These are phyloP conservation scores for Friedmanniomyces endolithicus DNA, from an alignment of 495 filamentous ascomycete genomes.

Conservation along the genomic window DNA sequence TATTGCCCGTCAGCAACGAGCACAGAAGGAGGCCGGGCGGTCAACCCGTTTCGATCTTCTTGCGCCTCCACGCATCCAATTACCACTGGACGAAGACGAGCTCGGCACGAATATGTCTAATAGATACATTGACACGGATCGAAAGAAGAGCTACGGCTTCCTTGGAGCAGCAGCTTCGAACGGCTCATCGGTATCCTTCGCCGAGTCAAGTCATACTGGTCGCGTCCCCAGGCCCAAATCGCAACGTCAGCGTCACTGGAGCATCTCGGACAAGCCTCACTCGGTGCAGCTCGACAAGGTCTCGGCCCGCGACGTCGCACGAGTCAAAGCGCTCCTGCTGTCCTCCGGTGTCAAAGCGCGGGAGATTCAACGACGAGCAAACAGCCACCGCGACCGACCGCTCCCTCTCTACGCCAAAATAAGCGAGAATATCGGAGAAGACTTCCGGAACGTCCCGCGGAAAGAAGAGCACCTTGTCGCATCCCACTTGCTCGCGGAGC, in stretches of 20 bases:
- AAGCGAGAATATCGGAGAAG: conserved; percentile 26
- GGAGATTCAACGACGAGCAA: conserved; percentile 56
- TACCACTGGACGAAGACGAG: conserved; percentile 32
- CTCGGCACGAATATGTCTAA: neutral
- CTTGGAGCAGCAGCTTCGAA: neutral
- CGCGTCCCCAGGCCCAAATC: neutral
- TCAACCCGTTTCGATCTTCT: conserved; percentile 36
- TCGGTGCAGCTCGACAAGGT: conserved; percentile 31
- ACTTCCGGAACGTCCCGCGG: conserved; percentile 36
- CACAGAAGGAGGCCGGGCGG: conserved; percentile 22
- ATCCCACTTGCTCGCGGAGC: conserved; percentile 45
- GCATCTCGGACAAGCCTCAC: conserved; percentile 48
- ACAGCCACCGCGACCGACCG: conserved; percentile 29
- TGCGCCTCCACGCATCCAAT: conserved; percentile 50
- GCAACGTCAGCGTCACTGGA: conserved; percentile 44
- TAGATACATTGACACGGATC: neutral
- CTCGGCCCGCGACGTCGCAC: conserved; percentile 58
- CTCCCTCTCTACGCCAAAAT: conserved; percentile 32
- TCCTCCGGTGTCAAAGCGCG: conserved; percentile 76
- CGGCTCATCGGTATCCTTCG: neutral
- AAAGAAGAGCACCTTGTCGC: conserved; percentile 57
- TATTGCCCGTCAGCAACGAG: conserved; percentile 31
- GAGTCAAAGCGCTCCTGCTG: conserved; percentile 59
- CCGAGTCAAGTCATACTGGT: neutral
- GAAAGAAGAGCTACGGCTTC: conserved; percentile 14